Base-by-base conservation (phyloP, 2,329 filamentous ascomycete genomes). In the Trichoderma sp. region DNA sequence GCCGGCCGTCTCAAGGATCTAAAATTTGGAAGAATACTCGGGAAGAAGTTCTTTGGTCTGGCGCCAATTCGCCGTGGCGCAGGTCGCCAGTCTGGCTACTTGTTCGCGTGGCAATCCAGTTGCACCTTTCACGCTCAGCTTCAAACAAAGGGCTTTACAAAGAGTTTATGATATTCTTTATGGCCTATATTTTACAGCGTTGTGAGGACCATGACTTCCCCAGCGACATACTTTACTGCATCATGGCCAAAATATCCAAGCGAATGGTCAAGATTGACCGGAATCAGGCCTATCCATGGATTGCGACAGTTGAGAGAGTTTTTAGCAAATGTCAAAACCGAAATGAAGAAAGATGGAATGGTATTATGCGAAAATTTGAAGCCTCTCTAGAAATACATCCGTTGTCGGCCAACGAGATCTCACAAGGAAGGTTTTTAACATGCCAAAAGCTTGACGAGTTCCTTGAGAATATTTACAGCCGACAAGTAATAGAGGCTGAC, bases 11-110 rank as follows among this genome's bases (percentile, higher is more conserved):
- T 35, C 8, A 43, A 1, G 35, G 14, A 16, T 37, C 27, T 10
- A 68, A 13, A n/a, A 55, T 89, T n/a, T 77, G 71, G 55, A 89
- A 89, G 69, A 78, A 84, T 35, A 85, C 84, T 0, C 82, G 85
- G 2, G 86, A 89, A 49, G 86, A 89, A 16, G 81, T 88, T 1
- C 66, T 85, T 8, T 88, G 80, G 77, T 68, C 72, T 2, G 58
- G 68, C 1, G 57, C 58, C 6, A 33, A 53, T 3, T 33, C 71
- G 0, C 74, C 75, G 0, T 89, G 86, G 87, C 77, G 82, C 13
- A 76, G 84, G 56, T 88, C 86, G 14, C 78, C 86, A 7, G n/a
- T 71, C 19, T 73, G 72, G 72, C 63, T 72, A 19, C 53, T 70
- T 8, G 13, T 72, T 4, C 65, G 72, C 10, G 70, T 71, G 0